phyloP scores from a whole-genome alignment of 371 early-diverging fungal species.

The Mortierella sp. region DNA sequence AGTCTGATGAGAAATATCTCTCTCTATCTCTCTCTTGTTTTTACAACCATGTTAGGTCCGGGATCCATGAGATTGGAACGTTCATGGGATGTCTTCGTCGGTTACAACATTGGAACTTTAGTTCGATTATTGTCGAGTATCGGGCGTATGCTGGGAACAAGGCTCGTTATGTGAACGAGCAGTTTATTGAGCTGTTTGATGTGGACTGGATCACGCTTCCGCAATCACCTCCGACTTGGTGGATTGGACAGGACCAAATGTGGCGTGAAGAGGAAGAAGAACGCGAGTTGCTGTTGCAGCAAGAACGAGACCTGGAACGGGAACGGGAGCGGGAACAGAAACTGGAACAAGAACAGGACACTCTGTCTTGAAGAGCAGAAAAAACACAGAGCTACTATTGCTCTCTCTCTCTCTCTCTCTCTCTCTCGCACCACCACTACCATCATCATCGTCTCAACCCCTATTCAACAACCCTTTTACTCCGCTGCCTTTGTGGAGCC shows the following conservation, averaged over 20 bases:
- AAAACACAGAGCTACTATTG: no score
- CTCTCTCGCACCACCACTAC: no score
- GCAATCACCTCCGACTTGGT: conserved; percentile 80
- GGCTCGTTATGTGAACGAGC: conserved; percentile 87
- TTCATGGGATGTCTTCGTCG: conserved; percentile 94
- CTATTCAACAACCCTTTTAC: no score
- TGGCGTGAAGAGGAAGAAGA: conserved; percentile 53
- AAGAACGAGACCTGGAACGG: conserved; percentile 16
- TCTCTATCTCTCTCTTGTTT: not conserved
- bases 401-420: no score
- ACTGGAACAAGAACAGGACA: not conserved
- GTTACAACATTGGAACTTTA: conserved; percentile 95
- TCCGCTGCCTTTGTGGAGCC: no score
- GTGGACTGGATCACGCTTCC: conserved; percentile 91
- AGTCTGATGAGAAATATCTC: no score
- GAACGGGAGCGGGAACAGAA: conserved; percentile 2
- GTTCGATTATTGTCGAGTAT: conserved; percentile 94
- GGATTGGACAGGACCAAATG: conserved; percentile 71
- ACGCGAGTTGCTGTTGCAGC: conserved; percentile 21
- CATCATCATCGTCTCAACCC: no score
- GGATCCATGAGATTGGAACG: conserved; percentile 82
- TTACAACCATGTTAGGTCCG: conserved; percentile 59
- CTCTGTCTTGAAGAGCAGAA: no score
- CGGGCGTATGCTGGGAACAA: conserved; percentile 91
- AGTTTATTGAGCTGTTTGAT: conserved; percentile 96